Base-by-base conservation (phyloP, 2,329 filamentous ascomycete species). In the Paraconiothyrium sp. region DNA sequence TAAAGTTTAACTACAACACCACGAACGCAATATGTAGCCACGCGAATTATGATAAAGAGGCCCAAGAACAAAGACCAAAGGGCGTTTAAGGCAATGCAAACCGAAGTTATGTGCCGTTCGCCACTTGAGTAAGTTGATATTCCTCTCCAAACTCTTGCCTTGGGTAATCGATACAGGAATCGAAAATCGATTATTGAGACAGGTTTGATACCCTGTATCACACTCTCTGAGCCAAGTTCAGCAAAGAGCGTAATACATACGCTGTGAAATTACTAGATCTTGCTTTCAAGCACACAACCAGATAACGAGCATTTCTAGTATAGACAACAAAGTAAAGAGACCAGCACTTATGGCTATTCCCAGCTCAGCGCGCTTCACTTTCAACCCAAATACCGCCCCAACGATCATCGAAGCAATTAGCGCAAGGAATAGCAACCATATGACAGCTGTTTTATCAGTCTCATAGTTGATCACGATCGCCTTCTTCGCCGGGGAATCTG, bases 261-360 rank as follows among this genome's bases (percentile, higher is more conserved):
- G 37, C 37, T 41, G 13, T 37, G 35, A 9, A 4, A 14, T 41
- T 4, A 16, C 37, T 41, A 13, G 3, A 16, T 16, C 37, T 16
- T 41, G 37, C 37, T 10, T 32, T 48, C 24, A 48, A 10, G 22
- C 27, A 32, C 46, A 48, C 4, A 32, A 27, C 46, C 46, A 48
- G 3, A 48, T 48, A 11, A 24, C 22, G 13, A 48, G 46, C 46
- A 48, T 48, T 14, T 48, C 46, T 9, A 48, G 22, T 14, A 48
- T 48, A 13, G 46, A 48, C 16, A 48, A 16, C 46, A 48, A 14
- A 16, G 24, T 48, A 16, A 48, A 48, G 16, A 48, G 14, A 13
- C 22, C 46, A n/a, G 46, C 46, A 32, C 41, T 44, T 3, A 48
- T 48, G 16, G 46, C 46, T 13, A 30, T 48, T 48, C 46, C 46